Base-by-base conservation (phyloP, 2,329 filamentous ascomycete genomes). In the Aspergillus sp. region DNA sequence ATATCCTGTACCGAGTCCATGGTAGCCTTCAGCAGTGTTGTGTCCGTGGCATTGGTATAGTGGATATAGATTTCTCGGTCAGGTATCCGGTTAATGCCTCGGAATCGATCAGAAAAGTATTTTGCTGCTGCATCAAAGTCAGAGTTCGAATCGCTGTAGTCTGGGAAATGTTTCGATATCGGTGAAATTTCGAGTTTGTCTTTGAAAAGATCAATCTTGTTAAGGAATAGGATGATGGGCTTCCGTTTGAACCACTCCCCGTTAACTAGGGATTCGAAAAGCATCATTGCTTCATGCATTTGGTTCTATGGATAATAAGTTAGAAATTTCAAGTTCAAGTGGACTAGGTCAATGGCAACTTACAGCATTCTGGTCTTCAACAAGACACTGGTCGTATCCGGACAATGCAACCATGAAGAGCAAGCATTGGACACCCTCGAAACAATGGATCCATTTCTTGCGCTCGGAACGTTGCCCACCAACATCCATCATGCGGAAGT, bases 381-480 rank as follows among this genome's bases (percentile, higher is more conserved):
- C 91, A 49, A 98, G 80, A 69, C 93, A 96, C 75, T 98, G 95
- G 72, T 98, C 93, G 74, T 97, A 98, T 59, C 93, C 93, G 63
- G 92, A 96, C 67, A 98, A 93, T 48, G 93, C 93, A 52, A 96
- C 93, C 65, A 98, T 84, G 78, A 98, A 98, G 41, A 98, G 81
- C 54, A 98, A 82, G 66, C 91, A 93, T 70, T 95, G 92, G 61
- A 96, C 92, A 64, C 95, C 95, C 74, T 96, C 92, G 72, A 96
- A 96, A 72, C 92, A 95, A 74, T 96, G 92, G 62, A 96, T 96
- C 92, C 92, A 96, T 81, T 96, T 96, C 83, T 96, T 96, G 61
- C 92, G 89, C 77, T 96, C 92, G 27, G 92, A 96, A 67, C 92
- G 83, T 73, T 96, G 92, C 57, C 92, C 92, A 73, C 92, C 92